Conservation (phyloP, 192 early-diverging fungal genomes). For the Spizellomyces punctatus region DNA sequence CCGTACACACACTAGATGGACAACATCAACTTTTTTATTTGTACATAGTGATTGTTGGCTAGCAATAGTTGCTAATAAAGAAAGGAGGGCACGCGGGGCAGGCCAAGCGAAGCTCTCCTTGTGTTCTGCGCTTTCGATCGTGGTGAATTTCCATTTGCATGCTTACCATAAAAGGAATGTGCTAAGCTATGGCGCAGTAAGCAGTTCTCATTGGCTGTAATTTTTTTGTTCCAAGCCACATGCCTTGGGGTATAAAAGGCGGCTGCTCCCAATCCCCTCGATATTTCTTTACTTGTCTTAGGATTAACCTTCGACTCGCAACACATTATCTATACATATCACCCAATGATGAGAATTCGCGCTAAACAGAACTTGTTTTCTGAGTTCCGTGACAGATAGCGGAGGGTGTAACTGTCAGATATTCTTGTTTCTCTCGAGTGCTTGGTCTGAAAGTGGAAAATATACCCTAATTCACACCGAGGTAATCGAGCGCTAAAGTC, state of each 20-base stretch:
- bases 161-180: too few species aligned
- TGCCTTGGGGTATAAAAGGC: neutral
- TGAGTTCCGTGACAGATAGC: neutral
- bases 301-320: constrained; percentile 4
- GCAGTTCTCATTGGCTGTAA: too few species aligned
- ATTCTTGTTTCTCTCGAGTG: neutral
- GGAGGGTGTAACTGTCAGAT: neutral
- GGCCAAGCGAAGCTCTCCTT: neutral
- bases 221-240: neutral
- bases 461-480: too few species aligned
- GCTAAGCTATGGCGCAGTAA: too few species aligned
- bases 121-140: too few species aligned
- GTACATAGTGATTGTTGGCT: neutral
- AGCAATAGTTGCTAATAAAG: neutral
- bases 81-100: neutral
- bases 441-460: too few species aligned
- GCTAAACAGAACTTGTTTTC: constrained; percentile 1
- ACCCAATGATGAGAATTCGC: neutral
- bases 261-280: neutral
- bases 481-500: neutral
- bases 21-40: neutral
- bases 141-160: too few species aligned
- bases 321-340: constrained; percentile 5
- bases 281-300: neutral
- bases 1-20: neutral